Conservation (phyloP, 148 eudicot genomes). For the Fagopyrum esculentum region DNA sequence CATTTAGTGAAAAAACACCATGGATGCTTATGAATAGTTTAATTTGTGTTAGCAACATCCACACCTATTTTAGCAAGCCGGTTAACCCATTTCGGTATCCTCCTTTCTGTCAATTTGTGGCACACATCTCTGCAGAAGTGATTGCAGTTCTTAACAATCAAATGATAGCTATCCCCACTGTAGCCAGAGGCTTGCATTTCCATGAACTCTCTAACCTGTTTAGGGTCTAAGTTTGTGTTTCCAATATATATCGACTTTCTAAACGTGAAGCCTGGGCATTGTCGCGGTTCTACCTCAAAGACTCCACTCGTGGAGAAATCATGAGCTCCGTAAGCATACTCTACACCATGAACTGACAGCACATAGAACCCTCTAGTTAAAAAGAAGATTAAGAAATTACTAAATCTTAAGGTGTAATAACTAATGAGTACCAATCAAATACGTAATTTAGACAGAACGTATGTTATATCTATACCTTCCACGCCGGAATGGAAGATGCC, state of each 20-base stretch:
- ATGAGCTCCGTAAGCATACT: constrained; percentile 95
- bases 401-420: background rate
- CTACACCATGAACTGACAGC: constrained; percentile 71
- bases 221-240: constrained; percentile 54
- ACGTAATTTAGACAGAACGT: background rate
- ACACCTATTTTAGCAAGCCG: constrained; percentile 81
- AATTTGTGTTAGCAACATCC: background rate
- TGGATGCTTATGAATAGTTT: background rate
- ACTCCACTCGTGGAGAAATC: constrained; percentile 81
- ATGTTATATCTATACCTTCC: constrained; percentile 47
- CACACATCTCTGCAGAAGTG: constrained; percentile 89
- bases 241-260: constrained; percentile 72
- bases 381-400: background rate
- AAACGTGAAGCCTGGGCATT: constrained; percentile 88
- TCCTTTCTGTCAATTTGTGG: constrained; percentile 60
- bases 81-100: constrained; percentile 84
- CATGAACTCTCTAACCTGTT: constrained; percentile 75
- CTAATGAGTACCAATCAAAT: no score
- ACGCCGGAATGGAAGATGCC: constrained; percentile 97
- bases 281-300: constrained; percentile 85
- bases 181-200: constrained; percentile 63
- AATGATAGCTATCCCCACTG: constrained; percentile 76
- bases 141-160: constrained; percentile 82
- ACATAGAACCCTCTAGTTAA: background rate
- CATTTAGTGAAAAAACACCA: background rate